Conservation (phyloP, 805 yeast genomes). For the Candida gorgasii region DNA sequence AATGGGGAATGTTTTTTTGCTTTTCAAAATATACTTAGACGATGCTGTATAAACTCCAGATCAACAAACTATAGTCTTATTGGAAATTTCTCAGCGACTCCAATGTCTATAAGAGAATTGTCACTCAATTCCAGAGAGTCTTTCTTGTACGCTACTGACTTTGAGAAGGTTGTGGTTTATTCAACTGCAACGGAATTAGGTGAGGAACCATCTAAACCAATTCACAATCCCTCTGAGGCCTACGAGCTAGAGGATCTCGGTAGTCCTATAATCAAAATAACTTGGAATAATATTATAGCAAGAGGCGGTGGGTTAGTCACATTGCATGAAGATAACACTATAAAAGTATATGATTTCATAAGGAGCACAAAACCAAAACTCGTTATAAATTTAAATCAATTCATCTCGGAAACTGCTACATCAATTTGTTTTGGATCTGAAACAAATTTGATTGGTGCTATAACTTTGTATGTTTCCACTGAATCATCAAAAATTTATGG, state of each 20-base stretch:
- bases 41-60: conserved; percentile 24
- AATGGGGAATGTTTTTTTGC: conserved; percentile 34
- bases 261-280: conserved; percentile 21
- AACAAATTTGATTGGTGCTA: conserved; percentile 23
- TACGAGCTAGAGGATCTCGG: conserved; percentile 17
- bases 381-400: conserved; percentile 3
- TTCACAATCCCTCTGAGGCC: conserved; percentile 1
- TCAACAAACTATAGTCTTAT: conserved; percentile 22
- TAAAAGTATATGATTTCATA: conserved; percentile 14
- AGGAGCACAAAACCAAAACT: conserved; percentile 2
- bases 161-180: conserved; percentile 12
- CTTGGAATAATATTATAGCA: conserved; percentile 26
- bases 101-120: conserved; percentile 32
- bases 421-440: conserved; percentile 33
- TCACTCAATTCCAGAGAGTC: conserved; percentile 42
- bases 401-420: conserved; percentile 16
- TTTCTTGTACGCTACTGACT: conserved; percentile 29
- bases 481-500: conserved; percentile 23
- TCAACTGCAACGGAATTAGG: neutral
- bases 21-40: conserved; percentile 30
- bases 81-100: neutral
- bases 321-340: conserved; percentile 21
- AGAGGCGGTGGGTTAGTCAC: conserved; percentile 26
- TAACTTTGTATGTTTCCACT: conserved; percentile 31
- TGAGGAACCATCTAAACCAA: neutral